Percentiles rank a stretch among this genome's conserved stretches.
phyloP scores from a whole-genome alignment of 2,329 filamentous ascomycete species.

The Monascus ruber region DNA sequence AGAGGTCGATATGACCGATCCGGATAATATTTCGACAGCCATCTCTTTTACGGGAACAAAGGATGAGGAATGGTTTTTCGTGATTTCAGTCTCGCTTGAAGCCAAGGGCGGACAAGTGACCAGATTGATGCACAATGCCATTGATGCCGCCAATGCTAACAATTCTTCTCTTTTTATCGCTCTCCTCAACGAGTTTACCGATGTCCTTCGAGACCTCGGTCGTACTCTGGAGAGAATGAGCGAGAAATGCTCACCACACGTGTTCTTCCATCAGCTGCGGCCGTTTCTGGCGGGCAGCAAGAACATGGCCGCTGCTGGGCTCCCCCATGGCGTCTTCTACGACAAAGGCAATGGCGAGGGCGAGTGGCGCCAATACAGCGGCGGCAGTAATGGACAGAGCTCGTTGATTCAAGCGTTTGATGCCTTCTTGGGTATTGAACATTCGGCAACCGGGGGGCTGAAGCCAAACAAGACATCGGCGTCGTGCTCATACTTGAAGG shows the following conservation, averaged over 20 bases:
- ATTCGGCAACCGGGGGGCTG: conserved; percentile 29
- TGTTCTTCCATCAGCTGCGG: conserved; percentile 43
- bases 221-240: conserved; percentile 40
- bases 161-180: conserved; percentile 27
- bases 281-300: conserved; percentile 43
- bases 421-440: conserved; percentile 40
- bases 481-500: conserved; percentile 19
- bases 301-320: conserved; percentile 41
- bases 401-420: conserved; percentile 45
- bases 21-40: conserved; percentile 22
- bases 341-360: conserved; percentile 39
- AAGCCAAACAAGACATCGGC: conserved; percentile 8
- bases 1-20: conserved; percentile 22
- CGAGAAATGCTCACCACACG: conserved; percentile 36
- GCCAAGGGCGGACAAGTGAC: conserved; percentile 38
- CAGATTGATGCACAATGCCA: conserved; percentile 35
- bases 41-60: conserved; percentile 28
- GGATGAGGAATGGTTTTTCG: conserved; percentile 39
- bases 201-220: conserved; percentile 32
- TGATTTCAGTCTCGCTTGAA: conserved; percentile 43
- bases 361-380: conserved; percentile 40
- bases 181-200: conserved; percentile 29
- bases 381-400: conserved; percentile 46
- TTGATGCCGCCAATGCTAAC: conserved; percentile 32
- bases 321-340: conserved; percentile 43